Conservation (phyloP, 768 basidiomycete species). For the Boletales sp. region DNA sequence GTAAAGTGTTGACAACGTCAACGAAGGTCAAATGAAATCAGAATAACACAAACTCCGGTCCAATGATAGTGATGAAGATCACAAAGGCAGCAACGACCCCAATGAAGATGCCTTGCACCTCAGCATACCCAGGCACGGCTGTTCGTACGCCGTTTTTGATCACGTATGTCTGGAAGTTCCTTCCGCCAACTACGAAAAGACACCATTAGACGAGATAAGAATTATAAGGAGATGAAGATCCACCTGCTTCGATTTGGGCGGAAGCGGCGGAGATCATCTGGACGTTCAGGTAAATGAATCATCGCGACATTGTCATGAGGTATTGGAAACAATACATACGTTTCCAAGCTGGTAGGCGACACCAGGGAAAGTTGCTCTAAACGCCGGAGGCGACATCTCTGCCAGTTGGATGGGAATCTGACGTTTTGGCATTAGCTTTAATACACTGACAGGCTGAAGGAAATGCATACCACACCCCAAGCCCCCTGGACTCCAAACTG, state of each 20-base stretch:
- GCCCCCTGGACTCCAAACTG: slow-evolving; percentile 90
- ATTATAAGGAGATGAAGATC: slow-evolving; percentile 13
- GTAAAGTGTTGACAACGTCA: not conserved
- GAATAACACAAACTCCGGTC: slow-evolving; percentile 60
- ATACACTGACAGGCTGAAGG: not conserved
- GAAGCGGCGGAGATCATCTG: slow-evolving; percentile 70
- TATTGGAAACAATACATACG: slow-evolving; percentile 19
- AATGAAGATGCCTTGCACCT: slow-evolving; percentile 83
- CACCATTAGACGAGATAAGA: not conserved
- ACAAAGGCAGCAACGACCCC: slow-evolving; percentile 79
- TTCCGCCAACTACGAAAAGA: slow-evolving; percentile 50
- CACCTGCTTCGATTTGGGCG: slow-evolving; percentile 76
- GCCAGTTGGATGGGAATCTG: slow-evolving; percentile 73
- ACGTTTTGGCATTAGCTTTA: not conserved
- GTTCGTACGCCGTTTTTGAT: slow-evolving; percentile 36
- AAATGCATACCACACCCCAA: slow-evolving; percentile 71
- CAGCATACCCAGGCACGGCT: slow-evolving; percentile 63
- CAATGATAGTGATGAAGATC: slow-evolving; percentile 70
- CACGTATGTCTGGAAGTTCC: slow-evolving; percentile 50
- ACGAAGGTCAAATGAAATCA: not conserved
- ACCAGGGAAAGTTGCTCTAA: slow-evolving; percentile 85
- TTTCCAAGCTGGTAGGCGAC: slow-evolving; percentile 84
- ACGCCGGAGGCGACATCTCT: slow-evolving; percentile 86
- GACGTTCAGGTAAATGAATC: not conserved
- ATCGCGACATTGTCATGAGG: not conserved